Percentiles rank a stretch among this genome's conserved stretches.
Conservation (phyloP, 345 rosid species). For the Ceriops decandra region DNA sequence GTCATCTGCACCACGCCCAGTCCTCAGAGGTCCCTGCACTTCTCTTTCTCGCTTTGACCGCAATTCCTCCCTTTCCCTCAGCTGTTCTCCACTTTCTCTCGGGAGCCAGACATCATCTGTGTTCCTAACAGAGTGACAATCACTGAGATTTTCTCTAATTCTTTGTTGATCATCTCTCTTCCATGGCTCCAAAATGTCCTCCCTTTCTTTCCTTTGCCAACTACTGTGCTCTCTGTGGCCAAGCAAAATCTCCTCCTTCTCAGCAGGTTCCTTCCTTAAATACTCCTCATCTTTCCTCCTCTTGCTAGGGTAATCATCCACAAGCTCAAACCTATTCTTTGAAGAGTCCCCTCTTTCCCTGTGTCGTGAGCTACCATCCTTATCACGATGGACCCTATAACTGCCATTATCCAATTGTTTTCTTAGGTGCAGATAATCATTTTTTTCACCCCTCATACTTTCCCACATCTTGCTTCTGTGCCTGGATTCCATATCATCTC, state of each 20-base stretch:
- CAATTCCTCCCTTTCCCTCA: slow-evolving; percentile 65
- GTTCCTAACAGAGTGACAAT: slow-evolving; percentile 61
- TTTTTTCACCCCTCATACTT: slow-evolving; percentile 60
- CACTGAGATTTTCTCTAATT: slow-evolving; percentile 66
- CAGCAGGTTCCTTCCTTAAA: slow-evolving; percentile 48
- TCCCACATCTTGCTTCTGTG: slow-evolving; percentile 67
- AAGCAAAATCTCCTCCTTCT: slow-evolving; percentile 57
- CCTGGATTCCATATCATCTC: slow-evolving; percentile 65
- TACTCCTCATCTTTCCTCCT: slow-evolving; percentile 78
- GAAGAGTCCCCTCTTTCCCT: slow-evolving; percentile 58
- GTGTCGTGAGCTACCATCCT: slow-evolving; percentile 45
- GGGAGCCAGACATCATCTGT: slow-evolving; percentile 64
- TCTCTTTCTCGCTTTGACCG: slow-evolving; percentile 67
- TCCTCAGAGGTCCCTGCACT: slow-evolving; percentile 48
- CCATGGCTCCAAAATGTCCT: slow-evolving; percentile 58
- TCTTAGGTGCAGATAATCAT: slow-evolving; percentile 55
- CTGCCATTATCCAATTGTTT: slow-evolving; percentile 71
- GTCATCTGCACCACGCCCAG: slow-evolving; percentile 72
- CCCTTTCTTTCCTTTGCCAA: slow-evolving; percentile 73
- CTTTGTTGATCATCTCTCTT: slow-evolving; percentile 78
- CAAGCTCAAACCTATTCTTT: slow-evolving; percentile 52
- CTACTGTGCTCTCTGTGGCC: slow-evolving; percentile 57
- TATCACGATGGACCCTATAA: slow-evolving; percentile 49
- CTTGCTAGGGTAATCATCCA: slow-evolving; percentile 65
- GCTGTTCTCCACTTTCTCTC: slow-evolving; percentile 73